Evolutionary conservation across 2,329 filamentous ascomycete species (phyloP), one percentile per base, ranked within the genome.

Genomic region (Clonostachys sp.): DNA sequence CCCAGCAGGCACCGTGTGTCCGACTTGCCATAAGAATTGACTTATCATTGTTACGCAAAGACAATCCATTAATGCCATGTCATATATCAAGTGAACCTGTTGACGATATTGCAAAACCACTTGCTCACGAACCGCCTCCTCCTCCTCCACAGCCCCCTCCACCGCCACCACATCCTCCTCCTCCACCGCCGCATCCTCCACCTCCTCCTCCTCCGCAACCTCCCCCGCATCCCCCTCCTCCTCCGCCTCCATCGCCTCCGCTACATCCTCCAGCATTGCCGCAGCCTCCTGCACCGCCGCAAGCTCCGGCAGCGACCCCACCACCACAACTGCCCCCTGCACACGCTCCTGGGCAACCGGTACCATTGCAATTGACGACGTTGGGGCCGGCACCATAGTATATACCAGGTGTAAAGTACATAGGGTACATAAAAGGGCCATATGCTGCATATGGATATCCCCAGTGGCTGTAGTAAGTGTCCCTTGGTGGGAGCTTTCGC

Each of bases 381-480:
- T 39, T 39, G 12, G 36, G 36, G 12, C 8, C 36, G 36, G 24
- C 24, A 10, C 24, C 17, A 18, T 39, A n/a, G 36, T 39, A 39
- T 12, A 39, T 39, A 12, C 14, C 17, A 8, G 36, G 36, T 3
- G 36, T 39, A 10, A 39, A 39, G 12, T 39, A 39, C 17, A 18
- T 39, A 2, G 36, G 36, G 36, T 39, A 39, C 36, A n/a, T 30
- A 10, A 30, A 39, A 39, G 36, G 36, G 17, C 36, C 36, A 18
- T 39, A 39, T 18, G 17, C 36, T 8, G 17, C 14, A 50, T 78
- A 80, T 0, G 66, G 61, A 44, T 75, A 75, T 0, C 78, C 78
- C 79, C 79, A 81, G 57, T 80, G 71, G 45, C 68, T 59, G 49
- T 76, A 75, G 48, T 77, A 81, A 38, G 74, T 60, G 5, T 78